A percentile compares a stretch with the other conserved stretches of the same genome.
Evolutionary conservation across 2,329 filamentous ascomycete genomes (phyloP).

Genomic region (Nakataea oryzae): DNA sequence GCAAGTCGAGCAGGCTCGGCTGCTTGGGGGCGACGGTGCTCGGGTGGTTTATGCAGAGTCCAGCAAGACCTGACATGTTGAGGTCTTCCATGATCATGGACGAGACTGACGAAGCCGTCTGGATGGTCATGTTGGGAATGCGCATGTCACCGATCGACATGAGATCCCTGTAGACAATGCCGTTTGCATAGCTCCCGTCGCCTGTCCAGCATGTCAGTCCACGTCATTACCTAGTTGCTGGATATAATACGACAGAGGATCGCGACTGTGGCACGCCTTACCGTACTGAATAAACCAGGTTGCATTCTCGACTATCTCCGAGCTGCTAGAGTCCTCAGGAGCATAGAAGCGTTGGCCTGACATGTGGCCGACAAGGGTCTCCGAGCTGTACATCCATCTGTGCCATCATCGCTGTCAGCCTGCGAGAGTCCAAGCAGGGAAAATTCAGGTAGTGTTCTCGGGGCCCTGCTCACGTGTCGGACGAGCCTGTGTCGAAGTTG

Average conservation of each 20-base stretch:
- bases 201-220: slow-evolving; percentile 14
- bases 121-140: slow-evolving; percentile 33
- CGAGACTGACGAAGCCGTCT: slow-evolving; percentile 32
- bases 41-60: slow-evolving; percentile 34
- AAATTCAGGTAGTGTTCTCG: no score
- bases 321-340: slow-evolving; percentile 33
- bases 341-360: slow-evolving; percentile 33
- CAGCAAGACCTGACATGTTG: slow-evolving; percentile 39
- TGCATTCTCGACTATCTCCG: slow-evolving; percentile 27
- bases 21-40: slow-evolving; percentile 31
- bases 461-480: slow-evolving; percentile 53
- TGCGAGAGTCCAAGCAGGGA: slow-evolving; percentile 1
- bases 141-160: slow-evolving; percentile 32
- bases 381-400: slow-evolving; percentile 45
- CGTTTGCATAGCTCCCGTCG: slow-evolving; percentile 32
- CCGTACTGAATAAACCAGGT: slow-evolving; percentile 37
- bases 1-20: slow-evolving; percentile 32
- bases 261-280: slow-evolving; percentile 21
- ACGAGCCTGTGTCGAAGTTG: slow-evolving; percentile 60
- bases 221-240: not conserved
- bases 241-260: not conserved
- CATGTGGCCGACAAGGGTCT: slow-evolving; percentile 32
- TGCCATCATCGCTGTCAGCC: not conserved
- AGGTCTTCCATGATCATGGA: slow-evolving; percentile 28
- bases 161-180: slow-evolving; percentile 40